Percentiles rank a stretch among this genome's conserved stretches.
These are phyloP conservation scores for Camelina hispida DNA, from an alignment of 345 rosid species.

Conservation along the genomic window DNA sequence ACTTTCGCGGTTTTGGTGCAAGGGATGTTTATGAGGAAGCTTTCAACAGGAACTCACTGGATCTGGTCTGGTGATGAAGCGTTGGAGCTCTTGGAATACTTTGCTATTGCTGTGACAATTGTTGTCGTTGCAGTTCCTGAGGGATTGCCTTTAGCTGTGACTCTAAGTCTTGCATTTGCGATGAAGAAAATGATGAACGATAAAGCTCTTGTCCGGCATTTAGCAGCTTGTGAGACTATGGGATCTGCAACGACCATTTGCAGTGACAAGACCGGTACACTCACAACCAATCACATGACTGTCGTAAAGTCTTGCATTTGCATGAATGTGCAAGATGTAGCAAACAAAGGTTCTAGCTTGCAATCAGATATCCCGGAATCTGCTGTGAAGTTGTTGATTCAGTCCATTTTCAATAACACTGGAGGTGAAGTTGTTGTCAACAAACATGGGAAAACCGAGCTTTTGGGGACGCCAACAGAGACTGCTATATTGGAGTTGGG, in stretches of 20 bases:
- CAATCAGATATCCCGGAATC: conserved; percentile 67
- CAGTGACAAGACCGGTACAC: conserved; percentile 94
- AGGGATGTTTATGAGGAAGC: conserved; percentile 68
- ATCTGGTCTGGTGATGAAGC: conserved; percentile 87
- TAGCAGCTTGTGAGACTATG: conserved; percentile 98
- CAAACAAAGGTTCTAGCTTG: conserved; percentile 51
- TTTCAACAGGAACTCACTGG: conserved; percentile 54
- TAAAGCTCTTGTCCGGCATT: conserved; percentile 88
- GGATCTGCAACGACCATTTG: conserved; percentile 95
- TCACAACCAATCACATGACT: conserved; percentile 91
- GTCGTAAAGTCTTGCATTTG: conserved; percentile 90
- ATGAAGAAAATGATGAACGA: conserved; percentile 99
- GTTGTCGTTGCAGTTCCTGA: conserved; percentile 98
- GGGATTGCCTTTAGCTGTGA: conserved; percentile 93
- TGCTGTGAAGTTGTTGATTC: conserved; percentile 61
- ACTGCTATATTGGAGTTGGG: conserved; percentile 84
- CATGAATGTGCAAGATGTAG: conserved; percentile 62
- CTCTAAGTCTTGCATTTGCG: conserved; percentile 95
- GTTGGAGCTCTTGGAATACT: conserved; percentile 72
- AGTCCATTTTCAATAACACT: conserved; percentile 85
- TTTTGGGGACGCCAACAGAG: conserved; percentile 89
- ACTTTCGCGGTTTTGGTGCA: conserved; percentile 86
- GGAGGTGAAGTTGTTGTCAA: conserved; percentile 84
- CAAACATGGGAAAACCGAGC: conserved; percentile 71
- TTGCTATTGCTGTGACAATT: conserved; percentile 90